A percentile compares a stretch with the other conserved stretches of the same genome.
These are phyloP conservation scores for Przewalskia tangutica DNA, from an alignment of 257 asterid species.

Conservation along the genomic window DNA sequence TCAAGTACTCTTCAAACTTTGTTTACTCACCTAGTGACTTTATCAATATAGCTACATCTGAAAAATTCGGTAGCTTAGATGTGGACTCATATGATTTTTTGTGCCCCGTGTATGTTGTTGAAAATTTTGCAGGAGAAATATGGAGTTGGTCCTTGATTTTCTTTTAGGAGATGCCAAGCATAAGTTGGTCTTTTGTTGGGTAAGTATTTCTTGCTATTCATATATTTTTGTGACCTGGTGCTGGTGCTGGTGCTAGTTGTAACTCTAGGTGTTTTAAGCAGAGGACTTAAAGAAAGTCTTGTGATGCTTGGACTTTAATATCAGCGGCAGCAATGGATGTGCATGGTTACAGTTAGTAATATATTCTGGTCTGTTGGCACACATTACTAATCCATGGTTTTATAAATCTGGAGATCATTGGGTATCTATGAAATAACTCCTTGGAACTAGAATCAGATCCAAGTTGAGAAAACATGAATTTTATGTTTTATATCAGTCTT, in stretches of 20 bases:
- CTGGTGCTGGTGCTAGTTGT: not conserved
- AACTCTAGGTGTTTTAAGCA: not conserved
- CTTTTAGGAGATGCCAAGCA: conserved; percentile 48
- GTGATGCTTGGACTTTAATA: not conserved
- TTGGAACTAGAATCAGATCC: not conserved
- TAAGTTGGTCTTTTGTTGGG: conserved; percentile 71
- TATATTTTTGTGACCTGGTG: not conserved
- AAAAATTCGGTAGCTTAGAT: not conserved
- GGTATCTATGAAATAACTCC: not conserved
- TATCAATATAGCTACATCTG: not conserved
- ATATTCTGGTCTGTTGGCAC: not conserved
- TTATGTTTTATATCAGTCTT: not conserved
- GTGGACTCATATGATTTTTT: not conserved
- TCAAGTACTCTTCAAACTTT: conserved; percentile 46
- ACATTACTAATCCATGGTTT: not conserved
- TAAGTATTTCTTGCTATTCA: conserved; percentile 23
- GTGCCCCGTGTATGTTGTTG: conserved; percentile 8
- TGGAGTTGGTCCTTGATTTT: conserved; percentile 56
- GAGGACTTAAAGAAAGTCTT: not conserved
- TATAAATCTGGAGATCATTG: not conserved
- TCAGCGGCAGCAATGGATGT: not conserved
- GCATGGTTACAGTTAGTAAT: not conserved
- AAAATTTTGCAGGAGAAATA: conserved; percentile 53
- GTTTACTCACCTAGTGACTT: conserved; percentile 11
- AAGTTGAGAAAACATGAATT: not conserved